Evolutionary conservation across 176 grass and related monocot species (phyloP).

Genomic region (Carex cristatella): DNA sequence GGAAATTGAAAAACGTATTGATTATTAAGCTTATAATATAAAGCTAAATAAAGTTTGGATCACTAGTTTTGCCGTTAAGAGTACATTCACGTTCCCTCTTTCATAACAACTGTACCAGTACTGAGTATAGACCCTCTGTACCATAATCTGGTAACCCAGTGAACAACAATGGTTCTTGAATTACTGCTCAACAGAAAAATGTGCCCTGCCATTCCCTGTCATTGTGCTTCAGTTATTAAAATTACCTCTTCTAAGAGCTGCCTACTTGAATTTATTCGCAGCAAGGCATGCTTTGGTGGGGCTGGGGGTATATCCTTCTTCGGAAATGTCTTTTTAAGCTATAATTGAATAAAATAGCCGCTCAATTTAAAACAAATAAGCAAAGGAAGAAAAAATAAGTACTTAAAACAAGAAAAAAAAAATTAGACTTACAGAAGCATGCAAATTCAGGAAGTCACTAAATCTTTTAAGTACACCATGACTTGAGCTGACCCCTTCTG

Average conservation of each 20-base stretch:
- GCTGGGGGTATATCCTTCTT: conserved; percentile 57
- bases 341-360: conserved; percentile 12
- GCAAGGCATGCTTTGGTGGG: conserved; percentile 83
- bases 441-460: conserved; percentile 84
- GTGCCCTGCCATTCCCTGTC: not conserved
- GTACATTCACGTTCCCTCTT: no score
- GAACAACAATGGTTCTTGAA: not conserved
- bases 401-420: not conserved
- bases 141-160: no score
- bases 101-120: no score
- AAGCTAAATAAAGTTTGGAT: no score
- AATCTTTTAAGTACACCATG: conserved; percentile 84
- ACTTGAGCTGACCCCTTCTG: conserved; percentile 81
- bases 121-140: no score
- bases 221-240: conserved; percentile 6
- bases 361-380: conserved; percentile 10
- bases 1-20: no score
- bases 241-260: conserved; percentile 92
- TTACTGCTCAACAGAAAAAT: not conserved
- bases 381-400: conserved; percentile 12
- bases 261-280: conserved; percentile 89
- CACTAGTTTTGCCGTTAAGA: no score
- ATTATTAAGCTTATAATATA: no score
- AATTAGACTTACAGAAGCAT: conserved; percentile 68
- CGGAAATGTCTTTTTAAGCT: conserved; percentile 80